Base-by-base conservation (phyloP, 805 yeast genomes). In the Saccharomyces eubayanus region DNA sequence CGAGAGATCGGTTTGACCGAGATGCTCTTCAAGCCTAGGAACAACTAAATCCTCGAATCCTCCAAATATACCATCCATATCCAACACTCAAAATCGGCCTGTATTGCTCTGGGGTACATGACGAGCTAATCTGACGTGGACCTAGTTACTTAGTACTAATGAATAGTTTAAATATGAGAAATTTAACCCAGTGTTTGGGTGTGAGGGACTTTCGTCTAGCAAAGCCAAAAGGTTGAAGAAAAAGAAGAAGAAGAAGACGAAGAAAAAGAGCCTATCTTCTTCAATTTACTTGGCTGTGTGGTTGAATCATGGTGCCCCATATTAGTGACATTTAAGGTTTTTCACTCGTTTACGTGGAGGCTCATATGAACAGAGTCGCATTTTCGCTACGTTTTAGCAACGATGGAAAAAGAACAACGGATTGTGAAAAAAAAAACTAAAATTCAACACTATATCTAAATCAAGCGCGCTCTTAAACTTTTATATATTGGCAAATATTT, bases 1-100 rank as follows among this genome's bases (percentile, higher is more conserved):
- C 11, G 71, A 67, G 47, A 76, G 63, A 48, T 65, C 72, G 1
- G 71, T 59, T 20, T 64, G 61, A 10, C 80, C 80, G 11, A 72
- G 57, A 50, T 75, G 74, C 40, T 61, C 63, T 8, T 50, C 47
- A 11, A 59, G 57, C 43, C 63, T 53, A 11, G 56, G 36, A 10
- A 54, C 56, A 8, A 59, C 56, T 24, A 61, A 41, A 28, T 51
- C 59, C n/a, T 27, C 53, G 51, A 58, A 61, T 12, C 53, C 50
- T 24, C 57, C 59, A 48, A 58, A 50, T 30, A 59, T 49, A 30
- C 52, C 54, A 14, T 59, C 59, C 64, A 61, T 58, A 31, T 14
- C 20, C 40, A 40, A 28, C 21, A n/a, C 24, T 21, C 16, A 21
- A 36, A 36, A 36, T 6, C 4, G 16, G 49, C 4, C 14, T 20